Conservation (phyloP, 495 filamentous ascomycete genomes). For the Glutinoglossum americanum region DNA sequence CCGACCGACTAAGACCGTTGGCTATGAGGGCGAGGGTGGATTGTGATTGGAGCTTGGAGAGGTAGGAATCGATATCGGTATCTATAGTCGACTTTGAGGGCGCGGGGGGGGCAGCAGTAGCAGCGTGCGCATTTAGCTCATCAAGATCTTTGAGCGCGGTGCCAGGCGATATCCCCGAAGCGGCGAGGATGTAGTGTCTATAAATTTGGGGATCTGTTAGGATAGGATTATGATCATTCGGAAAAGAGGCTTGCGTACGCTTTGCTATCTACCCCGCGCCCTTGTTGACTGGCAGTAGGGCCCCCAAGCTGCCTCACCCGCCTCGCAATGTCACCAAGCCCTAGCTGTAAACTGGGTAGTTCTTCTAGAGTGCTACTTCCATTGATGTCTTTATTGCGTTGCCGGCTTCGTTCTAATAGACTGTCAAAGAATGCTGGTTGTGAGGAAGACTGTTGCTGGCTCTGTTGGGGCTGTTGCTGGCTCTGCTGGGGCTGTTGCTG, state of each 20-base stretch:
- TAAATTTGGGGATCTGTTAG: conserved; percentile 3
- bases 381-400: conserved; percentile 26
- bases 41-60: conserved; percentile 67
- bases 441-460: neutral
- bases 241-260: conserved; percentile 25
- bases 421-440: conserved; percentile 62
- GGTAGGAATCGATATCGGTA: conserved; percentile 62
- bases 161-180: conserved; percentile 66
- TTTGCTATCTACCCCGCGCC: conserved; percentile 33
- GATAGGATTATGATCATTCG: neutral
- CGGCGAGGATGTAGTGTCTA: conserved; percentile 67
- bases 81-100: conserved; percentile 22
- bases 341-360: conserved; percentile 54
- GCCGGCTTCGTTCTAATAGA: conserved; percentile 55
- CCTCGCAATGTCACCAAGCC: conserved; percentile 68
- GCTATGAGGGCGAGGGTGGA: conserved; percentile 78
- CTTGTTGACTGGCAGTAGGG: conserved; percentile 22
- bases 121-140: conserved; percentile 26
- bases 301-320: conserved; percentile 57
- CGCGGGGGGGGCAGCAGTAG: conserved; percentile 18
- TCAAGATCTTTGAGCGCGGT: conserved; percentile 60
- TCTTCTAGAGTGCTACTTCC: conserved; percentile 31
- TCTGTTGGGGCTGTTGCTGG: neutral
- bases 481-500: neutral
- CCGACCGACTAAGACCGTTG: conserved; percentile 66